phyloP scores from a whole-genome alignment of 768 basidiomycete species.

The Kwoniella mangroviensis region DNA sequence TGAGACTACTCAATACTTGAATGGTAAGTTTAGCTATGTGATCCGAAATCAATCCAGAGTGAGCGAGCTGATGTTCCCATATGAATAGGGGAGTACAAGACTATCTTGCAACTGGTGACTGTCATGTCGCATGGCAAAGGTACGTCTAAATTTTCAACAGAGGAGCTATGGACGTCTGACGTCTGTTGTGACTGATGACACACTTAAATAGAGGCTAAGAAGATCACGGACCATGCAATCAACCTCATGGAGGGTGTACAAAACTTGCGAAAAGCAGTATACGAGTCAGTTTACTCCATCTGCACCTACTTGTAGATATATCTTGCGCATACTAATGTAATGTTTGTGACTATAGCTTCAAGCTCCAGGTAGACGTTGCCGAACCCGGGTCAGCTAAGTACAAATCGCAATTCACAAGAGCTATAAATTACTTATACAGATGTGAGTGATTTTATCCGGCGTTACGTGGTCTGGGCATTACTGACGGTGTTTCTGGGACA shows the following conservation, averaged over 20 bases:
- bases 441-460: slow-evolving; percentile 38
- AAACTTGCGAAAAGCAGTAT: slow-evolving; percentile 92
- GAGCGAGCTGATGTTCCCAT: slow-evolving; percentile 15
- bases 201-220: slow-evolving; percentile 67
- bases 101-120: slow-evolving; percentile 89
- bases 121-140: slow-evolving; percentile 89
- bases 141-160: slow-evolving; percentile 13
- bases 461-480: too few species aligned
- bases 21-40: slow-evolving; percentile 63
- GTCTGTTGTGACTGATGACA: neutral
- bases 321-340: neutral
- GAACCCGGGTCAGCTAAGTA: slow-evolving; percentile 79
- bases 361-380: slow-evolving; percentile 82
- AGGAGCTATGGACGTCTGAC: neutral
- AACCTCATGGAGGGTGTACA: slow-evolving; percentile 93
- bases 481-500: neutral
- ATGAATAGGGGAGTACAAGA: slow-evolving; percentile 89
- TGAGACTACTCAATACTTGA: slow-evolving; percentile 85
- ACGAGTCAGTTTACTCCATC: slow-evolving; percentile 68
- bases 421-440: slow-evolving; percentile 82
- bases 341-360: slow-evolving; percentile 67
- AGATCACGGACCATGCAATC: slow-evolving; percentile 81
- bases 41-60: neutral
- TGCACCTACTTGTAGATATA: neutral
- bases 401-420: slow-evolving; percentile 71